Evolutionary conservation across 371 early-diverging fungal species (phyloP), one percentile per base, ranked within the genome.

Genomic region (Mortierella sp.): DNA sequence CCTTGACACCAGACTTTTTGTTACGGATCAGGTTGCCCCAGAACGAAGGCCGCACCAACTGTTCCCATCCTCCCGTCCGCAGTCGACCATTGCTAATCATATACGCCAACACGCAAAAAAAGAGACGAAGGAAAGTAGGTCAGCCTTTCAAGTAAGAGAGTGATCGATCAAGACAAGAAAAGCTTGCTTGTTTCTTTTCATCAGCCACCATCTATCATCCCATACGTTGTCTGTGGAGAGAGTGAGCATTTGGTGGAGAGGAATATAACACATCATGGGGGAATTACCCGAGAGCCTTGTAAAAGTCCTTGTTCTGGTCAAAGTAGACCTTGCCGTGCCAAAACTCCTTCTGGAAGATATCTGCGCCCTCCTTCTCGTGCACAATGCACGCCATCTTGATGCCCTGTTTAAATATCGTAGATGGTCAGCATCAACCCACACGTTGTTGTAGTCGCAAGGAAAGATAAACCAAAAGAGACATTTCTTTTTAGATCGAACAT

Each of bases 301-400:
- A 87, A 63, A 88, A 85, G 11, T 53, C 85, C 40, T 85, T 81
- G 13, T 81, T 70, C 14, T 79, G 68, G 64, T 88, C 89, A 41
- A 84, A 69, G 70, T 78, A 87, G 19, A 86, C 74, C 40, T 73
- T 61, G n/a, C 85, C 87, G 19, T 79, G 72, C 89, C 89, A 88
- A 55, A 67, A 87, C 22, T 83, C 86, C 7, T 73, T 73, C 37
- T 80, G 73, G 67, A 88, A 88, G 53, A 80, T 78, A 31, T 86
- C 82, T 0, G 86, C 73, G 0, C 88, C 87, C 5, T 85, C 76
- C 40, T 71, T 77, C 70, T 89, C 89, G 77, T 89, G 87, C 50
- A 88, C 78, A n/a, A 89, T 74, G 37, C 88, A 87, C 34, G 86
- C 76, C 86, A 89, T 80, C 31, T 75, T 75, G 70, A 88, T 74